phyloP scores from a whole-genome alignment of 2,329 filamentous ascomycete genomes.

The Pestalotiopsis sp. region DNA sequence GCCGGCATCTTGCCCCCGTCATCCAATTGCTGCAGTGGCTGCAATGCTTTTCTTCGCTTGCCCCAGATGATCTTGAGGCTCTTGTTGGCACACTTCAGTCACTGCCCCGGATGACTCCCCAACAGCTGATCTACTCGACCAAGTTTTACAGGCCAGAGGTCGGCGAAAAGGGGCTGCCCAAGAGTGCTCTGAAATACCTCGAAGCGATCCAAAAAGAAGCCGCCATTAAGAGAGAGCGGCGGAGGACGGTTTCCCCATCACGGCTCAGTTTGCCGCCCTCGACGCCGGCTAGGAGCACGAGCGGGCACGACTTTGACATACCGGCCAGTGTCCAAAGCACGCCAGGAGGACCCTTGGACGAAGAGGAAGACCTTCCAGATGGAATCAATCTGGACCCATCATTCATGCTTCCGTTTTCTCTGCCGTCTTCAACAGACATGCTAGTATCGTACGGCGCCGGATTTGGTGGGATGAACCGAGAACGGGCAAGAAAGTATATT shows the following conservation, averaged over 20 bases:
- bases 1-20: conserved; percentile 83
- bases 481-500: conserved; percentile 92
- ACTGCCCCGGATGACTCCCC: conserved; percentile 79
- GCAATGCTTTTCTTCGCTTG: conserved; percentile 94
- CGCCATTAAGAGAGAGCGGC: conserved; percentile 60
- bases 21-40: conserved; percentile 97
- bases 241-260: conserved; percentile 44
- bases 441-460: conserved; percentile 92
- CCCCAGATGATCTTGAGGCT: conserved; percentile 81
- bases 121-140: conserved; percentile 88
- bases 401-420: conserved; percentile 90
- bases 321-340: conserved; percentile 45
- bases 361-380: conserved; percentile 72
- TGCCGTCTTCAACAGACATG: conserved; percentile 97
- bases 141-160: conserved; percentile 95
- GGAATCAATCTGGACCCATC: conserved; percentile 85
- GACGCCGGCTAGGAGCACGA: conserved; percentile 40
- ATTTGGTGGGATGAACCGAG: conserved; percentile 88
- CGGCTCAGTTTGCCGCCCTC: conserved; percentile 31
- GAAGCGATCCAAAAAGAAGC: conserved; percentile 78
- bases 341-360: conserved; percentile 50
- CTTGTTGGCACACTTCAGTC: conserved; percentile 89
- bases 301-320: conserved; percentile 47
- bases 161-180: conserved; percentile 88
- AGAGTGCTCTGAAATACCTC: conserved; percentile 87